A percentile compares a stretch with the other conserved stretches of the same genome.
phyloP scores from a whole-genome alignment of 805 yeast genomes.

The Cyberlindnera subsufficiens region DNA sequence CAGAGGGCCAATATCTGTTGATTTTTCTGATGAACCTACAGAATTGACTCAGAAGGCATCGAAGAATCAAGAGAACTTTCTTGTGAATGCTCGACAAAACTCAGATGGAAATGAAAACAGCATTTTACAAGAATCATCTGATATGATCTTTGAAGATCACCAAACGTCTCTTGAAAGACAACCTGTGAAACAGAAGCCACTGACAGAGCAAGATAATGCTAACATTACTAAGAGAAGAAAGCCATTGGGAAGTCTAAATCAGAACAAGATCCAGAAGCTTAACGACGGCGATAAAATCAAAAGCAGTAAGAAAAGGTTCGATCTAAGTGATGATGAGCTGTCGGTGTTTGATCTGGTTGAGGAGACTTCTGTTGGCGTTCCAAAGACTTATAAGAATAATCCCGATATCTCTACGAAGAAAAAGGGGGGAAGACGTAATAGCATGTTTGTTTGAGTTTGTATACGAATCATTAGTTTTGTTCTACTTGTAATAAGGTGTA shows the following conservation, averaged over 20 bases:
- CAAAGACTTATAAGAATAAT: slow-evolving; percentile 22
- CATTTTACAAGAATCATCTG: no score
- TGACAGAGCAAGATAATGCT: slow-evolving; percentile 15
- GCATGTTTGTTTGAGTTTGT: slow-evolving; percentile 12
- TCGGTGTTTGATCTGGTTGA: slow-evolving; percentile 26
- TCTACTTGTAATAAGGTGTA: not conserved
- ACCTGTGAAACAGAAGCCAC: slow-evolving; percentile 10
- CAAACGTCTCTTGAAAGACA: not conserved
- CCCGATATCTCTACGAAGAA: slow-evolving; percentile 17
- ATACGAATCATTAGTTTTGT: not conserved
- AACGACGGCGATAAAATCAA: slow-evolving; percentile 2
- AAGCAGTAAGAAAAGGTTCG: slow-evolving; percentile 5
- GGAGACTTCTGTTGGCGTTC: slow-evolving; percentile 23
- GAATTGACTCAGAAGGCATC: not conserved
- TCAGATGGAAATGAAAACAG: no score
- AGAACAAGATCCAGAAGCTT: slow-evolving; percentile 15
- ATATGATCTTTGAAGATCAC: not conserved
- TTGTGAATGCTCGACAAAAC: no score
- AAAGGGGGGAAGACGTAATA: slow-evolving; percentile 21
- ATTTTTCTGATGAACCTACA: no score
- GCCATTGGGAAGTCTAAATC: slow-evolving; percentile 14
- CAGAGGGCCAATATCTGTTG: no score
- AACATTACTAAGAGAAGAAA: slow-evolving; percentile 25
- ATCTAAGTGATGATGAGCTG: slow-evolving; percentile 16
- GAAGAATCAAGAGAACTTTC: slow-evolving; percentile 9